Conservation (phyloP, 2,329 filamentous ascomycete species). For the Fusarium albosuccineum region DNA sequence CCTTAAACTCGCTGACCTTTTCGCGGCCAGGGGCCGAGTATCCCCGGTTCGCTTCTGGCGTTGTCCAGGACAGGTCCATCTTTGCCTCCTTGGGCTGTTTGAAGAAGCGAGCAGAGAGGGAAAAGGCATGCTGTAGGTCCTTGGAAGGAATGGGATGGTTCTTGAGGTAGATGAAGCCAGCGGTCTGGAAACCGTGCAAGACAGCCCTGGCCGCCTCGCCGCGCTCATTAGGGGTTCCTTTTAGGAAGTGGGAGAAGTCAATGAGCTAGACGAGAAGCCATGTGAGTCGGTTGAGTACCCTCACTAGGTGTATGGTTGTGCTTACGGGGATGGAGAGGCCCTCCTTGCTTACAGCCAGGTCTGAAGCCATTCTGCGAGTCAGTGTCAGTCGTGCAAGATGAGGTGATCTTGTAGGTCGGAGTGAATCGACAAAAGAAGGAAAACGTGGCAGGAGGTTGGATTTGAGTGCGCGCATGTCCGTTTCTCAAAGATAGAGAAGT, state of each 20-base stretch:
- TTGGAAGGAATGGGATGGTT: constrained; percentile 78
- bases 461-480: no score
- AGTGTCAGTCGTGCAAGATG: background rate
- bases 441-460: no score
- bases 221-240: constrained; percentile 71
- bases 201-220: constrained; percentile 77
- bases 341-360: constrained; percentile 64
- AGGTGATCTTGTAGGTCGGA: background rate
- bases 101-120: constrained; percentile 79
- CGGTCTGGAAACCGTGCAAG: constrained; percentile 83
- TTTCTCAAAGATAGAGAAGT: no score
- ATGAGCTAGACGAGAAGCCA: constrained; percentile 39
- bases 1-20: constrained; percentile 72
- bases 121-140: constrained; percentile 73
- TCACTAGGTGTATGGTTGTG: constrained; percentile 6
- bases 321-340: constrained; percentile 68
- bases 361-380: constrained; percentile 42
- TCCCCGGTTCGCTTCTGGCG: constrained; percentile 78
- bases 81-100: constrained; percentile 72
- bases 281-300: background rate
- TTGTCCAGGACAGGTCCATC: constrained; percentile 76
- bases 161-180: constrained; percentile 90
- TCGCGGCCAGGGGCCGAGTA: constrained; percentile 79
- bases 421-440: no score
- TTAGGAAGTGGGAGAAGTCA: constrained; percentile 79